Conservation (phyloP, 1,284 basidiomycete species). For the Psilocybe mexicana region DNA sequence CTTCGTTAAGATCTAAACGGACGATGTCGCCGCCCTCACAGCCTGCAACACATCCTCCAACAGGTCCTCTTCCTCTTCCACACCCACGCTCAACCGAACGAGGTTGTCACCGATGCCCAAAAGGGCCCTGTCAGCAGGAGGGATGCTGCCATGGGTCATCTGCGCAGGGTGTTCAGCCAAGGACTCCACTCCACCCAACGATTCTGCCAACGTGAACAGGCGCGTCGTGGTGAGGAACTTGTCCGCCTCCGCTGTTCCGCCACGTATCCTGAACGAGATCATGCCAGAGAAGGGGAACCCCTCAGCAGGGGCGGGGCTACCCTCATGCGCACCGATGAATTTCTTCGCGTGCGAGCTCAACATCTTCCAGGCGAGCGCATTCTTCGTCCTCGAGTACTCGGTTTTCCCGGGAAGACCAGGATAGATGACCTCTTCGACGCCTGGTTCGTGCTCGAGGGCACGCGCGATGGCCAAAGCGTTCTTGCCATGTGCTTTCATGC, state of each 20-base stretch:
- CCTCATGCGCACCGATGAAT: constrained; percentile 51
- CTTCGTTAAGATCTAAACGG: not conserved
- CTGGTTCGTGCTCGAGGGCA: constrained; percentile 56
- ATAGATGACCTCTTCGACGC: constrained; percentile 82
- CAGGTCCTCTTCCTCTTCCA: constrained; percentile 87
- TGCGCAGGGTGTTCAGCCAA: constrained; percentile 81
- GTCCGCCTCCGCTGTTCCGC: constrained; percentile 56
- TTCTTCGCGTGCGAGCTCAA: constrained; percentile 69
- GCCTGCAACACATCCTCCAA: constrained; percentile 75
- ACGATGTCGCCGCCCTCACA: constrained; percentile 12
- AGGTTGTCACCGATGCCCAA: constrained; percentile 85
- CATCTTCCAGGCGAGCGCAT: constrained; percentile 64
- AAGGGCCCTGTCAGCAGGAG: constrained; percentile 63
- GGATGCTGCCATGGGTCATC: constrained; percentile 87
- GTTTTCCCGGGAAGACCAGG: constrained; percentile 68
- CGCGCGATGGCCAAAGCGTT: constrained; percentile 82
- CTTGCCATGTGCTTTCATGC: constrained; percentile 85
- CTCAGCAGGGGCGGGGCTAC: constrained; percentile 15
- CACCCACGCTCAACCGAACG: constrained; percentile 83
- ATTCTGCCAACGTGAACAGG: constrained; percentile 88
- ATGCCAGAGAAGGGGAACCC: constrained; percentile 89
- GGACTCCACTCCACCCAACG: constrained; percentile 90
- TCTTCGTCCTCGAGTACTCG: constrained; percentile 41
- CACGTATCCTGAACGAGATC: constrained; percentile 73
- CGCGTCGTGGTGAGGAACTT: constrained; percentile 69